Evolutionary conservation across 352 stramenopile species (phyloP), one percentile per base, ranked within the genome.

Genomic region (Phytopythium mirpurense): DNA sequence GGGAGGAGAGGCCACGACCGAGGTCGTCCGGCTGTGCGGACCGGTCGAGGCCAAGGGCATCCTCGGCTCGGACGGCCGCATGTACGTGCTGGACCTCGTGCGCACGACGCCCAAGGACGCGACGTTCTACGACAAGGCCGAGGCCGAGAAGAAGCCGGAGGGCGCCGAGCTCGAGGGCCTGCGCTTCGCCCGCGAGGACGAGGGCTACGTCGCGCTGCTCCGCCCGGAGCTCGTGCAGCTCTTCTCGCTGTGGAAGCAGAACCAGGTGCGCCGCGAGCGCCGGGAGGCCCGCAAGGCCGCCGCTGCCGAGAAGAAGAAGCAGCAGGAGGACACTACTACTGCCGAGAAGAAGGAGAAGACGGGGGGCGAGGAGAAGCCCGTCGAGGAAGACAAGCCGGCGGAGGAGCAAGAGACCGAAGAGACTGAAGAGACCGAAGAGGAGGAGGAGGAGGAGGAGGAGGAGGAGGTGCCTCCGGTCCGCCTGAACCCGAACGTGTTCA

Each of bases 41-140:
- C 93, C 96, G 8, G 79, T 98, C 43, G 95, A 98, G 57, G 93
- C 90, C 46, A 99, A 99, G 74, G 95, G 94, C 27, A 98, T 98
- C 60, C 63, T 88, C 29, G 93, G 95, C n/a, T 96, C 90, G 12
- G 96, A 99, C 62, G 85, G 81, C 18, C 83, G 89, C 50, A 80
- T 91, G 60, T 99, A 99, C 74, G 72, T 98, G 15, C 70, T 99
- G 26, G 96, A 99, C 68, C 81, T 98, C 8, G 93, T 96, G 21
- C 84, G 95, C 24, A 90, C 98, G 50, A 98, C 94, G 14, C 93
- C 95, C 3, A 92, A 97, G 58, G 95, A 99, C 65, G 83, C 86
- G 38, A 98, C 96, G 32, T 98, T 90, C 70, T 95, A 96, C 65
- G 70, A 71, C 16, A 71, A 76, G 46, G 32, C 63, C 5, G 29